Evolutionary conservation across 1,139 yeast genomes (phyloP), one percentile per base, ranked within the genome.

Genomic region (Keqinozyma sinolaborantium): DNA sequence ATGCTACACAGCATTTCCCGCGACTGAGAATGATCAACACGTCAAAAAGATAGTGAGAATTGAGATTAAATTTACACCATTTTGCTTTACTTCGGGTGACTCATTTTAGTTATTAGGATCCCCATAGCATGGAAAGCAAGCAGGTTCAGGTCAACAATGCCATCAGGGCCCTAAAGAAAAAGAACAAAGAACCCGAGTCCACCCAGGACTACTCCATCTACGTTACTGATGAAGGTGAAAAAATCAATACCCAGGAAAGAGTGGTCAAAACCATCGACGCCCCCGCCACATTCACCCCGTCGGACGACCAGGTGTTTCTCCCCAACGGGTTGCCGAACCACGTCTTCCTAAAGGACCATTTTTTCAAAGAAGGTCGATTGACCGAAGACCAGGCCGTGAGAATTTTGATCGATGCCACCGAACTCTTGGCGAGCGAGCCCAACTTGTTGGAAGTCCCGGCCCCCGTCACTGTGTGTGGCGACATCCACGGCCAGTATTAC

Each of bases 381-480:
- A 68, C 72, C 12, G 83, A 80, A 44, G 68, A 69, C 9, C 97
- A 92, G 52, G 90, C 88, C 1, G 51, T 81, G 28, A 67, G 68
- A 33, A 88, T 92, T 34, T 56, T 92, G 34, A 54, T 64, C 21
- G 70, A 69, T 53, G 95, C 95, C n/a, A 79, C 90, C 0, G 69
- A 68, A 27, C 57, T 80, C n/a, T 66, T 92, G 40, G 57, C 72
- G 21, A 54, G 61, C 29, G 97, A 92, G 51, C 95, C 95, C 3
- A 92, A 85, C 45, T 56, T 92, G 47, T 63, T 92, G 35, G 73
- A 73, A 19, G 84, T 92, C 2, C 90, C 90, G 2, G 95, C 97
- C 0, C 98, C 98, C 1, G 87, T 92, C 4, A 90, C 97, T 1
- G 88, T 92, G 2, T 90, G 97, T 63, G 97, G 98, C 33, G 98